Evolutionary conservation across 106 monocot species (phyloP), one percentile per base, ranked within the genome.

Genomic region (Narthecium ossifragum): DNA sequence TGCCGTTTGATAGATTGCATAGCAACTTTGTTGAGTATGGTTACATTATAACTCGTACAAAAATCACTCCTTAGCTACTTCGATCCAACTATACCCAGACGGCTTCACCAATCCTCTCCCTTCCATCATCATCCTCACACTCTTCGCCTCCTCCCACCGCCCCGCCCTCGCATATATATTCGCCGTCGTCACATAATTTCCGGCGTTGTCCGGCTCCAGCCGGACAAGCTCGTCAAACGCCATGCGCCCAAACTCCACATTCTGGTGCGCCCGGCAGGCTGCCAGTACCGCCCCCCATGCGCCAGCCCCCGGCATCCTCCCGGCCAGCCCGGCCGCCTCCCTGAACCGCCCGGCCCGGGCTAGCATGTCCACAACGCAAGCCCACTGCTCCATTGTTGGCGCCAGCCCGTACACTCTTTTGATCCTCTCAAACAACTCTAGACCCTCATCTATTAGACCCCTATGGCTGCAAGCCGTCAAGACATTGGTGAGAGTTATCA

Each of bases 111-210:
- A 20, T 24, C 75, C 75, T 57, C 33, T 50, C 26, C 50, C 28
- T 25, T 80, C 75, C 46, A 80, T 80, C 70, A 70, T 46, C 62
- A 31, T 46, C 53, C 80, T 70, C 46, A 80, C 71, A 23, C 8
- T 17, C 46, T 63, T 67, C 17, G 75, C 80, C 37, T 80, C 80
- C 27, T 80, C 71, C 56, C 49, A 62, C 66, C 48, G 61, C 12
- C 75, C 80, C 5, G 75, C 65, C 45, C 46, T 75, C 18, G 43
- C 51, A 31, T 75, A 80, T 38, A 80, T 67, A 20, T 62, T 67
- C 6, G 80, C 59, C 70, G 71, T 71, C 1, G 80, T 75, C 28
- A 80, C 75, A 30, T 71, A 80, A 62, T 75, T 80, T 43, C 80
- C 80, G 0, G 80, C 57, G 38, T 80, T 80, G 8, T 66, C 58